Base-by-base conservation (phyloP, 2,329 filamentous ascomycete genomes). In the Tolypocladium pustulatum region DNA sequence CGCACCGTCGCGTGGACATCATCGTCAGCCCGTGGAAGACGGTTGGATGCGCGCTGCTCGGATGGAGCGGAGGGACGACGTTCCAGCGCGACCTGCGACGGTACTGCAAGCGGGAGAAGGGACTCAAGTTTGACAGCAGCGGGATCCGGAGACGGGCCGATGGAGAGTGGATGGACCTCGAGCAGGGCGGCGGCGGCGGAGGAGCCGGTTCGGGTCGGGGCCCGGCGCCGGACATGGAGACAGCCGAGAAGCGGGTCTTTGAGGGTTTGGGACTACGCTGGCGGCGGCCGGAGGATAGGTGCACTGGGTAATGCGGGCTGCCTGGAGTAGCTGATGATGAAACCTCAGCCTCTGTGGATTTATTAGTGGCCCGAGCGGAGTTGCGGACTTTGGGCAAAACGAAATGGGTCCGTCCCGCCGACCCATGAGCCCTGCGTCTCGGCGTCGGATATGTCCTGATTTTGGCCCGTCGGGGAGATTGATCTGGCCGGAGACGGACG, bases 1-100 rank as follows among this genome's bases (percentile, higher is more conserved):
- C 82, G 0, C 93, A 96, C 68, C 84, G 91, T 25, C 81, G 93
- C 53, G 92, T 97, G 1, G 93, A 97, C 68, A 96, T 97, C 59
- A 93, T 97, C 64, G 79, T 97, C 61, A 86, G 85, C 27, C 91
- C 92, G 0, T 97, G 93, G 90, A 87, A 86, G 58, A 96, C 91
- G 0, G 85, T 89, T 0, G 93, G 94, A 0, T 97, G 91, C 65
- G 93, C 92, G 0, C 81, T 97, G 4, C 75, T 93, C 22, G 92
- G 91, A 1, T 97, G 93, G 94, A 88, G 84, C 20, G 90, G 91
- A 0, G 93, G 86, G 1, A 96, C 87, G 0, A 97, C 91, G 0
- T 97, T 97, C 65, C 85, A 97, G 75, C 79, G 93, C 30, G 94
- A 97, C 71, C 70, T 97, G 57, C 78, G 93, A 46, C 77, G 87